Base-by-base conservation (phyloP, 257 asterid genomes). In the Ilex asprella region DNA sequence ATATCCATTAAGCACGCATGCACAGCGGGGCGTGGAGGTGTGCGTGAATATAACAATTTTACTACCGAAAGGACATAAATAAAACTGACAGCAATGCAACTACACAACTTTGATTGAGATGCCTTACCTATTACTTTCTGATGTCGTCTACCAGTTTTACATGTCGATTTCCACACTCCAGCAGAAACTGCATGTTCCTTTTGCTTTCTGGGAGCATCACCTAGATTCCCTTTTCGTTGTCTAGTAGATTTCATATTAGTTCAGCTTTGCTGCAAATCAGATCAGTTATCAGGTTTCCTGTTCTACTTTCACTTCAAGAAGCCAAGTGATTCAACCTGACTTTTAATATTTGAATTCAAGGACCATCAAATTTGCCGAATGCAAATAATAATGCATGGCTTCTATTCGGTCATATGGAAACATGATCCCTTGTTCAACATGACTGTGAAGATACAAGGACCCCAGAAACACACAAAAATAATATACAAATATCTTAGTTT, bases 181-280 rank as follows among this genome's bases (percentile, higher is more conserved):
- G 61, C 56, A 60, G 31, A 58, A 39, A 21, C 54, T 39, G 39
- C 54, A 57, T 66, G 31, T 56, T 73, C 79, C 16, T 70, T 82
- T 65, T 68, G 71, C 46, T 70, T 69, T 66, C 62, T 30, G 55
- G 63, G 30, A 51, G 51, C 64, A 58, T 76, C 83, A 0, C 51
- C 32, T 55, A 54, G n/a, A 69, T 82, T 79, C 72, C 84, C 75
- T 75, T 77, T 77, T 39, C 65, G 69, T 65, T 58, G 75, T 63
- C 71, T 72, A 63, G 56, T 59, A 56, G 76, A 65, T 66, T 62
- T 72, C 88, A 79, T 77, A 66, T 76, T 60, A 64, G 59, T 54
- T 58, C 61, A 50, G 60, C 83, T 79, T 8, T 53, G 57, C 30
- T 53, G 57, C 10, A 14, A 15, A 53, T 53, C 57, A 53, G 30